These are phyloP conservation scores for Barbatosphaeria neglecta DNA, from an alignment of 495 filamentous ascomycete species.

Conservation along the genomic window DNA sequence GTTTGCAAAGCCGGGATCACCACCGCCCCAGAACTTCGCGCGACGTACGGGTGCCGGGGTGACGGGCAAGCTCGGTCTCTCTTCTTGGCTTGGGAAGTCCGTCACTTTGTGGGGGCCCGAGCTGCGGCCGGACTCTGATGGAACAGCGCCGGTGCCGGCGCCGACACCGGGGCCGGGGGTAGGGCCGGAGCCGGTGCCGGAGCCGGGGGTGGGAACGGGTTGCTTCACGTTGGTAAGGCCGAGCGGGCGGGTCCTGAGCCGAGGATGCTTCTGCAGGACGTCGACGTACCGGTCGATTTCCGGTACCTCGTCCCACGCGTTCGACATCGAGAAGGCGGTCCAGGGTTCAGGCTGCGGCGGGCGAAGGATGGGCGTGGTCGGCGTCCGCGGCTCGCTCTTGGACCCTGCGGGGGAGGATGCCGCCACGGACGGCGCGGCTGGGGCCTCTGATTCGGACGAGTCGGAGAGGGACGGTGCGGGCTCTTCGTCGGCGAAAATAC, in stretches of 20 bases:
- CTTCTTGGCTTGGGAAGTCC: slow-evolving; percentile 74
- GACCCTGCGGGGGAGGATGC: slow-evolving; percentile 20
- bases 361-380: slow-evolving; percentile 33
- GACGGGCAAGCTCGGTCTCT: slow-evolving; percentile 82
- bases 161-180: neutral
- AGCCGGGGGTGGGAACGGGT: neutral
- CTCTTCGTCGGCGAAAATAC: slow-evolving; percentile 54
- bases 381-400: slow-evolving; percentile 31
- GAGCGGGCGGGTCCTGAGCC: slow-evolving; percentile 47
- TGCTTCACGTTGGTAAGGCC: slow-evolving; percentile 10
- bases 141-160: neutral
- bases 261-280: slow-evolving; percentile 51
- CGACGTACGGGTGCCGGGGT: slow-evolving; percentile 67
- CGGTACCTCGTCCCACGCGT: slow-evolving; percentile 82
- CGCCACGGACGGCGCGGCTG: slow-evolving; percentile 22
- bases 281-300: slow-evolving; percentile 74
- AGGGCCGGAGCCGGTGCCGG: neutral
- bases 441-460: slow-evolving; percentile 9
- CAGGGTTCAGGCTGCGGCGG: slow-evolving; percentile 43
- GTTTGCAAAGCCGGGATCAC: slow-evolving; percentile 38
- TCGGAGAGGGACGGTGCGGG: slow-evolving; percentile 4
- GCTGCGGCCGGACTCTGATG: slow-evolving; percentile 14
- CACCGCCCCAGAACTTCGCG: slow-evolving; percentile 21
- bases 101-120: slow-evolving; percentile 55
- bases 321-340: slow-evolving; percentile 50